Percentiles rank a stretch among this genome's conserved stretches.
These are phyloP conservation scores for Cytospora leucostoma DNA, from an alignment of 2,329 filamentous ascomycete species.

Conservation along the genomic window DNA sequence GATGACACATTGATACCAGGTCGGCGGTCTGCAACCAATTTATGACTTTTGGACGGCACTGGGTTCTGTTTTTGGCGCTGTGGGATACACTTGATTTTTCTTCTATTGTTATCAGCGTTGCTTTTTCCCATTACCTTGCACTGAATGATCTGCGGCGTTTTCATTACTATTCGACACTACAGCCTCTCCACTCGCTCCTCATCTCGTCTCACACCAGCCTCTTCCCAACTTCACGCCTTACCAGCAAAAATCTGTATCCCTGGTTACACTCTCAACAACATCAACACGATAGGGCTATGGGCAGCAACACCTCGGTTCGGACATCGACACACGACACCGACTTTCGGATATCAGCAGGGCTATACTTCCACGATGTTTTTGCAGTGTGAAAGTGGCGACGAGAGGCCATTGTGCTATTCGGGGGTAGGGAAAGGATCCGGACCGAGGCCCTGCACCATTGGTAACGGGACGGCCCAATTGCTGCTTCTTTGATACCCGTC, in stretches of 20 bases:
- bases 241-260: background rate
- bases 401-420: background rate
- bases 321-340: slow-evolving; percentile 10
- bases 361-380: background rate
- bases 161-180: background rate
- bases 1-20: slow-evolving; percentile 26
- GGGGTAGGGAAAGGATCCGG: background rate
- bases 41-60: slow-evolving; percentile 1
- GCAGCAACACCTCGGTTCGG: slow-evolving; percentile 15
- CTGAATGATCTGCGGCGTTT: background rate
- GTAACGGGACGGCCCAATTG: slow-evolving; percentile 1
- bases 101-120: background rate
- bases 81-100: slow-evolving; percentile 1
- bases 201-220: slow-evolving; percentile 2
- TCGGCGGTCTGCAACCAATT: slow-evolving; percentile 24
- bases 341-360: slow-evolving; percentile 4
- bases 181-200: slow-evolving; percentile 3
- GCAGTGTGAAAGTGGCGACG: slow-evolving; percentile 3
- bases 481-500: slow-evolving; percentile 21
- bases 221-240: background rate
- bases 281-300: slow-evolving; percentile 5
- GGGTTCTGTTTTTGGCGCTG: slow-evolving; percentile 14
- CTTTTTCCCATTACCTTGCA: slow-evolving; percentile 1
- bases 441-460: background rate
- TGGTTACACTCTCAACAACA: background rate